These are phyloP conservation scores for Podaxis carcinomalis DNA, from an alignment of 768 basidiomycete genomes.

Conservation along the genomic window DNA sequence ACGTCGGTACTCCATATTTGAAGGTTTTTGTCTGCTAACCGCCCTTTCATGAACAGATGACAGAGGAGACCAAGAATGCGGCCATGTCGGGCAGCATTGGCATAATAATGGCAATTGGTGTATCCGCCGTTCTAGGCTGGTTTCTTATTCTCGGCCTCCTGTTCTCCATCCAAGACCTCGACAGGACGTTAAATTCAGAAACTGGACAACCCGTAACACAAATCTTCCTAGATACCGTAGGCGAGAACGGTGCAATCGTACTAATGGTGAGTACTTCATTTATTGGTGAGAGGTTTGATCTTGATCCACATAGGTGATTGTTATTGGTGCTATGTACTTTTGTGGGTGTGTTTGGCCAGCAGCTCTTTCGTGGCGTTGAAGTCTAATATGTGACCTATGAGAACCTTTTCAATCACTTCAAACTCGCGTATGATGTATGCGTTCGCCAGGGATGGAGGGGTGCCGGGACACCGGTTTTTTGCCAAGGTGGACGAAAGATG, in stretches of 20 bases:
- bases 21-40: not conserved
- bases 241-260: constrained; percentile 68
- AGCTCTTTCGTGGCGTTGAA: not conserved
- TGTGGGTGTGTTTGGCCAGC: constrained; percentile 47
- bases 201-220: constrained; percentile 74
- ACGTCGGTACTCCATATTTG: constrained; percentile 34
- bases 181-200: constrained; percentile 42
- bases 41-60: constrained; percentile 42
- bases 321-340: constrained; percentile 72
- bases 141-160: constrained; percentile 69
- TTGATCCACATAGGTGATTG: constrained; percentile 40
- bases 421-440: constrained; percentile 86
- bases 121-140: constrained; percentile 70
- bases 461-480: constrained; percentile 67
- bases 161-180: constrained; percentile 74
- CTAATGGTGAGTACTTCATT: constrained; percentile 46
- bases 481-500: constrained; percentile 54
- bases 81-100: constrained; percentile 65
- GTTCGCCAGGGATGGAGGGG: constrained; percentile 70
- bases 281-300: not conserved
- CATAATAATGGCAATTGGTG: constrained; percentile 67
- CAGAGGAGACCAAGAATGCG: constrained; percentile 72
- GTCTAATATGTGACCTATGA: constrained; percentile 16
- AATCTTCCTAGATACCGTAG: constrained; percentile 75
- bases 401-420: constrained; percentile 73